phyloP scores from a whole-genome alignment of 306 rosid genomes.

The Cajanus cajan region DNA sequence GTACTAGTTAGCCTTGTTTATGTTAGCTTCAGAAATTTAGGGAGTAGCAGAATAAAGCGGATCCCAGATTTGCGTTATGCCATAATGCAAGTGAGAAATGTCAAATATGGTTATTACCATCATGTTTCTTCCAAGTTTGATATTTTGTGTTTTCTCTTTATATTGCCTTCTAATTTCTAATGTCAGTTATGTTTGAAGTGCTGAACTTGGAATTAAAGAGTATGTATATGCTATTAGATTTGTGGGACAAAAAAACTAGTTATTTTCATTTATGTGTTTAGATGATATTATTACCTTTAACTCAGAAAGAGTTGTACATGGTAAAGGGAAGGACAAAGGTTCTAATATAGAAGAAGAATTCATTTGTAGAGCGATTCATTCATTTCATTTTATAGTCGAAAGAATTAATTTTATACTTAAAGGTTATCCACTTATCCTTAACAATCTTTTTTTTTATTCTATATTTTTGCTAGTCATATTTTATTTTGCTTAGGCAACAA shows the following conservation, averaged over 20 bases:
- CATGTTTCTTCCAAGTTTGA: neutral
- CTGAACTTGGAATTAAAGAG: neutral
- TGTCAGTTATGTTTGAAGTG: neutral
- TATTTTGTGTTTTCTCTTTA: neutral
- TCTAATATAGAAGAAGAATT: neutral
- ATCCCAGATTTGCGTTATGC: constrained; percentile 33
- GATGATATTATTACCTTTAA: neutral
- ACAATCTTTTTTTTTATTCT: too few relatives aligned
- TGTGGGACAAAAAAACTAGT: neutral
- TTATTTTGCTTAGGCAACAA: too few relatives aligned
- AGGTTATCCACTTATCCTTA: too few relatives aligned
- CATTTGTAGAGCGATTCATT: neutral
- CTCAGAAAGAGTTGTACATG: neutral
- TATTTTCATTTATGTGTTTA: neutral
- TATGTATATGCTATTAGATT: neutral
- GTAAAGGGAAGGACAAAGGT: neutral
- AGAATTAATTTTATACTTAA: neutral
- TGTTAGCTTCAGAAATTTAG: constrained; percentile 42
- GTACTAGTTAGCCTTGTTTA: constrained; percentile 37
- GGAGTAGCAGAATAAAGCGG: constrained; percentile 29
- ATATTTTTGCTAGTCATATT: too few relatives aligned
- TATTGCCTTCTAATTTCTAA: neutral
- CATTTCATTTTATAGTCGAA: neutral
- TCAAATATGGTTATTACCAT: constrained; percentile 29
- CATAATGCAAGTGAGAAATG: constrained; percentile 36